phyloP scores from a whole-genome alignment of 1,139 yeast genomes.

The Hemisphaericaspora subhashii region DNA sequence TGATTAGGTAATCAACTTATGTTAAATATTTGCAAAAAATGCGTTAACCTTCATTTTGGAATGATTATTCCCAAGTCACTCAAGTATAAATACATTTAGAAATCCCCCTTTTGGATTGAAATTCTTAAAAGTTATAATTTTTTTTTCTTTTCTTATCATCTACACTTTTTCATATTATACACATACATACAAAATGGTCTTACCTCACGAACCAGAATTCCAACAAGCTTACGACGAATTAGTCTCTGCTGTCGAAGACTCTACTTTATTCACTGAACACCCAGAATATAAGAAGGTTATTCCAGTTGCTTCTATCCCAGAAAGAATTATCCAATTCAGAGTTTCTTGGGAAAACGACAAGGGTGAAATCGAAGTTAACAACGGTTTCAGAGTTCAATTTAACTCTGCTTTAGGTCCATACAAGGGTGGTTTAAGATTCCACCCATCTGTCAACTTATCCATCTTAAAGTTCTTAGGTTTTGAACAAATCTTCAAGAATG shows the following conservation, averaged over 20 bases:
- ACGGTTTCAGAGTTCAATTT: constrained; percentile 98
- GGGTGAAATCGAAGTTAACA: constrained; percentile 89
- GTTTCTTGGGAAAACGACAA: constrained; percentile 97
- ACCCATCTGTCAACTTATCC: constrained; percentile 93
- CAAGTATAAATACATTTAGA: background rate
- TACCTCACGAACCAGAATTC: constrained; percentile 91
- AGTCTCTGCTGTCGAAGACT: constrained; percentile 82
- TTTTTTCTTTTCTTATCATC: constrained; percentile 2
- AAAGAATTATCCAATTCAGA: constrained; percentile 94
- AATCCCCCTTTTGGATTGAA: background rate
- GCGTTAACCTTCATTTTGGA: no score
- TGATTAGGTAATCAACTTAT: no score
- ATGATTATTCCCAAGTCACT: no score
- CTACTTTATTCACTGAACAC: constrained; percentile 82
- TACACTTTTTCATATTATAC: background rate
- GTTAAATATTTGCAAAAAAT: no score
- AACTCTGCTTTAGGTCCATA: constrained; percentile 98
- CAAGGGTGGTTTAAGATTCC: constrained; percentile 99
- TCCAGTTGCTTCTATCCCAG: constrained; percentile 92
- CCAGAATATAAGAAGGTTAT: constrained; percentile 90
- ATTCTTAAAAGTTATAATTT: background rate
- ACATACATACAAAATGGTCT: constrained; percentile 39
- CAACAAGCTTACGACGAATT: constrained; percentile 98
- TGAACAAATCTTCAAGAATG: constrained; percentile 98
- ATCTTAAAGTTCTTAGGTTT: constrained; percentile 95